A percentile compares a stretch with the other conserved stretches of the same genome.
Conservation (phyloP, 352 stramenopile species). For the Globisporangium rhizosaccharum region DNA sequence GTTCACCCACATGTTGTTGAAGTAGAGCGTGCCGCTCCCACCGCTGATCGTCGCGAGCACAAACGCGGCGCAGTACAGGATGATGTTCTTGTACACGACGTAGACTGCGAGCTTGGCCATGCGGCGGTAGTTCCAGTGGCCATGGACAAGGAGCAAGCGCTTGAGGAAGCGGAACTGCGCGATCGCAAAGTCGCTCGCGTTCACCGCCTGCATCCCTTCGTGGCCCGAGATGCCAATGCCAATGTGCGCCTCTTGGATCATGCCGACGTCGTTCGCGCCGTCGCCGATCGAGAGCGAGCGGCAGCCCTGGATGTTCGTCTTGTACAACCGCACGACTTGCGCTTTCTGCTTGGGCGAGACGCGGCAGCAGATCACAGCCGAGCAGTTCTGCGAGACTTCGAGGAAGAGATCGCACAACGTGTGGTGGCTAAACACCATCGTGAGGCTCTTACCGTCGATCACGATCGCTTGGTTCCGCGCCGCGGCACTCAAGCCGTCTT, state of each 20-base stretch:
- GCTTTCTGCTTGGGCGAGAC: conserved; percentile 92
- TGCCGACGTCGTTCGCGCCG: conserved; percentile 98
- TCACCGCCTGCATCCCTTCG: conserved; percentile 99
- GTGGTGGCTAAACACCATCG: conserved; percentile 74
- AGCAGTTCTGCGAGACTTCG: conserved; percentile 77
- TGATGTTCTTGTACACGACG: conserved; percentile 99
- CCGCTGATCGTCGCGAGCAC: conserved; percentile 86
- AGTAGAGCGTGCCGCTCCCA: conserved; percentile 77
- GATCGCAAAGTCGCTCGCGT: conserved; percentile 97
- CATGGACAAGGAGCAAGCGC: conserved; percentile 95
- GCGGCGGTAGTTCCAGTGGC: conserved; percentile 97
- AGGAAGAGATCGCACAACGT: conserved; percentile 76
- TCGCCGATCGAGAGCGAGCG: conserved; percentile 96
- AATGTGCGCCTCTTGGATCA: conserved; percentile 99
- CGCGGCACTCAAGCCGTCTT: conserved; percentile 11
- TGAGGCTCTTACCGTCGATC: conserved; percentile 66
- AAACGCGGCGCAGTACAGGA: conserved; percentile 76
- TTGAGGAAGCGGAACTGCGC: conserved; percentile 97
- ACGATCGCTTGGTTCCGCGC: conserved; percentile 48
- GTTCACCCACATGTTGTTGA: conserved; percentile 90
- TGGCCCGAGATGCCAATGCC: conserved; percentile 98
- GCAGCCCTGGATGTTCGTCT: conserved; percentile 78
- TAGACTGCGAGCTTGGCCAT: conserved; percentile 95
- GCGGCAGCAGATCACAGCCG: conserved; percentile 87
- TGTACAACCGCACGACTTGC: conserved; percentile 83